Evolutionary conservation across 2,329 filamentous ascomycete species (phyloP).

Genomic region (Calcarisporium arbuscula): DNA sequence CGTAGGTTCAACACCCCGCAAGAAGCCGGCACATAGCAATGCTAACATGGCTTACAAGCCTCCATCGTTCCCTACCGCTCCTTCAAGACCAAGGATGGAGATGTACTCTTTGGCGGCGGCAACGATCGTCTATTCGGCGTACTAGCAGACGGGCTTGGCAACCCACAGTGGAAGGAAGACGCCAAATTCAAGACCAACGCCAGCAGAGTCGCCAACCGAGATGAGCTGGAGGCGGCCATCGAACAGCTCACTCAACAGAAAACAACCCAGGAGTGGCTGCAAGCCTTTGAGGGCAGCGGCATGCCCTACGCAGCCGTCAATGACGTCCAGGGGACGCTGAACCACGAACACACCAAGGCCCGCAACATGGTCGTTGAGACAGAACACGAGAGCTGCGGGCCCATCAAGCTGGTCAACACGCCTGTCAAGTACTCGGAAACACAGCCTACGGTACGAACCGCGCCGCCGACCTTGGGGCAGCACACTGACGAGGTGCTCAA

Average conservation of each 20-base stretch:
- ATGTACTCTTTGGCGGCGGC: conserved; percentile 64
- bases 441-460: conserved; percentile 65
- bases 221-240: conserved; percentile 70
- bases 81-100: conserved; percentile 68
- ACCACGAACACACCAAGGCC: conserved; percentile 77
- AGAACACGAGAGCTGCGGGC: conserved; percentile 75
- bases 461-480: conserved; percentile 80
- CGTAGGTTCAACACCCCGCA: conserved; percentile 46
- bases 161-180: conserved; percentile 54
- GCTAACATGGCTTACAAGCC: conserved; percentile 41
- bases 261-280: conserved; percentile 84
- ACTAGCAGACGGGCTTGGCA: conserved; percentile 53
- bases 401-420: conserved; percentile 85
- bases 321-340: conserved; percentile 77
- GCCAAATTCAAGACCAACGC: conserved; percentile 55
- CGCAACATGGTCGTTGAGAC: conserved; percentile 86
- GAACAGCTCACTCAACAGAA: conserved; percentile 67
- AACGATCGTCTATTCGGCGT: conserved; percentile 65
- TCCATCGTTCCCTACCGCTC: conserved; percentile 94
- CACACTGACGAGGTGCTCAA: conserved; percentile 74
- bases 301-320: conserved; percentile 93
- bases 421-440: conserved; percentile 91
- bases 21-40: background rate
- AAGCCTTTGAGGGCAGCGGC: conserved; percentile 79
- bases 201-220: conserved; percentile 62